phyloP scores from a whole-genome alignment of 2,329 filamentous ascomycete genomes.

The Beauveria sp. region DNA sequence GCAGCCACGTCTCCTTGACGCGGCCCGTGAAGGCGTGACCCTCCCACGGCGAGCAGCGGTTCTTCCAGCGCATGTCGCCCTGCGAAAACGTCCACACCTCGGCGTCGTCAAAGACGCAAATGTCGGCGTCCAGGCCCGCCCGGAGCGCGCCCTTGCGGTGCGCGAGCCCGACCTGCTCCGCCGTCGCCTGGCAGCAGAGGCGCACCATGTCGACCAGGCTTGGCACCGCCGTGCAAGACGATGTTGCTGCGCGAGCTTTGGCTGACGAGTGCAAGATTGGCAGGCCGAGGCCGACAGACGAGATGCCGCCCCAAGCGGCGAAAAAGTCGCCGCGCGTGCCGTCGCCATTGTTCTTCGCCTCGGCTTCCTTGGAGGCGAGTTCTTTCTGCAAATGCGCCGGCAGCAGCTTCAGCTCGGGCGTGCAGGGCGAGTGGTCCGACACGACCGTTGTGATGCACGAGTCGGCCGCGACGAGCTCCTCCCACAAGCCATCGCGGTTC shows the following conservation, averaged over 20 bases:
- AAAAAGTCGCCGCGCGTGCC: slow-evolving; percentile 73
- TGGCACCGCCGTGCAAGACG: slow-evolving; percentile 31
- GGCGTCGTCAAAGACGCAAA: slow-evolving; percentile 87
- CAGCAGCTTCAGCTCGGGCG: slow-evolving; percentile 84
- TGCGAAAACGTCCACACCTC: slow-evolving; percentile 65
- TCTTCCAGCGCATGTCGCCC: slow-evolving; percentile 87
- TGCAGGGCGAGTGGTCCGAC: slow-evolving; percentile 93
- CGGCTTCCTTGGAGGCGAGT: slow-evolving; percentile 28
- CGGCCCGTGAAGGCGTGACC: slow-evolving; percentile 69
- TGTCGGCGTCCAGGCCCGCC: slow-evolving; percentile 79
- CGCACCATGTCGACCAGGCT: slow-evolving; percentile 72
- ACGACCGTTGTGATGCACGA: slow-evolving; percentile 89
- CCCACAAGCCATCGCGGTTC: slow-evolving; percentile 84
- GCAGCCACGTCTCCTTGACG: slow-evolving; percentile 78
- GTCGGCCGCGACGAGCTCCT: slow-evolving; percentile 61
- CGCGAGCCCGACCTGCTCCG: slow-evolving; percentile 77
- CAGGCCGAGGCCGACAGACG: slow-evolving; percentile 83
- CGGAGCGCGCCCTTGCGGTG: slow-evolving; percentile 70
- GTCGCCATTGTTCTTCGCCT: slow-evolving; percentile 6
- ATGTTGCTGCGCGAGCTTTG: slow-evolving; percentile 44
- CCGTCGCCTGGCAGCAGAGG: slow-evolving; percentile 81
- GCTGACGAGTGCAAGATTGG: slow-evolving; percentile 83
- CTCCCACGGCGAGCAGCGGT: slow-evolving; percentile 87
- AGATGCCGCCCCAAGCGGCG: slow-evolving; percentile 92
- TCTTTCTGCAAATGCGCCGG: slow-evolving; percentile 51